Conservation (phyloP, 1,284 basidiomycete species). For the Phylloporus sp. region DNA sequence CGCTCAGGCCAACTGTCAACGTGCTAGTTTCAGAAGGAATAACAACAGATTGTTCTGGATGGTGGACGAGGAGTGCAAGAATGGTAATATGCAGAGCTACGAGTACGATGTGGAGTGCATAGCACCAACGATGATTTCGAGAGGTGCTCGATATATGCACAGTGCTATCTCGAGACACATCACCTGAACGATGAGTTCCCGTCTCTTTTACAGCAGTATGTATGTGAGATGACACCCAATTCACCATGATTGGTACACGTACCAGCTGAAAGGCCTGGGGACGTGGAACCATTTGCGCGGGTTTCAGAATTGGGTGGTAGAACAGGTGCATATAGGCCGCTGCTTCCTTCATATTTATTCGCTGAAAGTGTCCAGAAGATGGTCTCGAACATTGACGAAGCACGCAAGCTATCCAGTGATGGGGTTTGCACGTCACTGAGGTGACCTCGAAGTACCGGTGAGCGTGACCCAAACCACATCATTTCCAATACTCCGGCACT, state of each 20-base stretch:
- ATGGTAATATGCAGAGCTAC: not conserved
- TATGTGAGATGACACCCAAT: not conserved
- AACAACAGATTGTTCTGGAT: not conserved
- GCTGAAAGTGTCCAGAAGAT: not conserved
- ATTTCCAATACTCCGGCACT: not conserved
- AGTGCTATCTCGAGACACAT: not conserved
- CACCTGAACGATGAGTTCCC: not conserved
- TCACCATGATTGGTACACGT: not conserved
- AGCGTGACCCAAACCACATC: conserved; percentile 3
- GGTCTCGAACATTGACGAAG: not conserved
- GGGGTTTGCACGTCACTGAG: not conserved
- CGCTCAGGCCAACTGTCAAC: not conserved
- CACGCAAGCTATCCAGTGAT: not conserved
- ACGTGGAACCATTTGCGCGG: no score
- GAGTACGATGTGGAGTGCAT: not conserved
- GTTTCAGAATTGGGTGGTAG: not conserved
- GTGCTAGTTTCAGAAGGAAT: not conserved
- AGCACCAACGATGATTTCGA: not conserved
- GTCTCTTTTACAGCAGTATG: not conserved
- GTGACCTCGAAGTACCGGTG: not conserved
- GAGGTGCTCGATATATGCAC: not conserved
- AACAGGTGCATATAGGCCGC: not conserved
- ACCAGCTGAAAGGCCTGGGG: not conserved
- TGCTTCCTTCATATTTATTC: not conserved
- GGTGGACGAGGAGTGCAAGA: not conserved